Evolutionary conservation across 257 asterid genomes (phyloP).

Genomic region (Lycium ferocissimum): DNA sequence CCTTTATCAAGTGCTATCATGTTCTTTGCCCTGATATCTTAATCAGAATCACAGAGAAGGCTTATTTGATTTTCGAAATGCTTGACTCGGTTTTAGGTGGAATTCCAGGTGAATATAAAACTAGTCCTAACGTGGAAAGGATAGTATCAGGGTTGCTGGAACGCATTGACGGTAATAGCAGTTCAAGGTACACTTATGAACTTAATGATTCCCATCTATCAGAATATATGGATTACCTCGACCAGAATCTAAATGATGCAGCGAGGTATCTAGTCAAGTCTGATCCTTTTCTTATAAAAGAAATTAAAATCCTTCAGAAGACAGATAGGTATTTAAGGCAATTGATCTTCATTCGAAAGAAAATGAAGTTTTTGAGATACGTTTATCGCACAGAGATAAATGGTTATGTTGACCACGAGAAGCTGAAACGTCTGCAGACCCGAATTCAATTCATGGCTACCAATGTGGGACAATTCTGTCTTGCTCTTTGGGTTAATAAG

Average conservation of each 20-base stretch:
- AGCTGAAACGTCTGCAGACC: background rate
- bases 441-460: background rate
- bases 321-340: background rate
- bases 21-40: background rate
- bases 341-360: background rate
- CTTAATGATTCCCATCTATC: background rate
- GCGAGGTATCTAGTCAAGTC: background rate
- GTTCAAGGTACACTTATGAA: background rate
- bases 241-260: background rate
- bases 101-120: background rate
- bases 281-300: too few relatives aligned
- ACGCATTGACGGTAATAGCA: background rate
- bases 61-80: background rate
- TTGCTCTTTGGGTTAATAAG: background rate
- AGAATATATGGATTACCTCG: background rate
- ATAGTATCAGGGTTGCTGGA: background rate
- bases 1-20: background rate
- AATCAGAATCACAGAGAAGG: background rate
- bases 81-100: background rate
- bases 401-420: background rate
- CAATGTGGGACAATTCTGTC: background rate
- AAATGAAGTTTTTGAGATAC: background rate
- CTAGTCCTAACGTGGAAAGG: background rate
- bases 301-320: background rate
- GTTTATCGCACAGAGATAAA: background rate